These are phyloP conservation scores for Hamamelis virginiana DNA, from an alignment of 164 flowering plant genomes.

Conservation along the genomic window DNA sequence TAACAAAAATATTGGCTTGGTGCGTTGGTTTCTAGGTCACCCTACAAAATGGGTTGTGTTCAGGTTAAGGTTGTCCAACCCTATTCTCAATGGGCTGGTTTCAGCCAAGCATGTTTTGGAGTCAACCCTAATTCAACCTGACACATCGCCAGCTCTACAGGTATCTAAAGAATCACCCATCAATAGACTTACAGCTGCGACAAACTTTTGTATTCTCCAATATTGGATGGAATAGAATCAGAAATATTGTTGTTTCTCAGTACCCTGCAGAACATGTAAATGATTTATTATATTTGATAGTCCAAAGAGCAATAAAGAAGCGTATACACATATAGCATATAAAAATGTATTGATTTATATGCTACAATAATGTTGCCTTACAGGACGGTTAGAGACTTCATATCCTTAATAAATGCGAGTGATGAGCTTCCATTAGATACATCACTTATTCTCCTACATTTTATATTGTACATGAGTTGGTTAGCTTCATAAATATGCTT, in stretches of 20 bases:
- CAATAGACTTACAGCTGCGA: conserved; percentile 45
- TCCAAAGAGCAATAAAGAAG: neutral
- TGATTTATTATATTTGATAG: neutral
- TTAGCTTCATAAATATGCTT: conserved; percentile 4
- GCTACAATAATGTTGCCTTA: conserved; percentile 23
- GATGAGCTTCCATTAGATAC: conserved; percentile 64
- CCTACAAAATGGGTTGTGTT: too few relatives aligned
- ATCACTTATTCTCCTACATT: conserved; percentile 62
- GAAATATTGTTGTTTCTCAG: conserved; percentile 62
- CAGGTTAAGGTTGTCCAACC: too few relatives aligned
- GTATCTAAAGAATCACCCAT: neutral
- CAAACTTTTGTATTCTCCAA: conserved; percentile 43
- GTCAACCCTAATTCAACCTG: neutral
- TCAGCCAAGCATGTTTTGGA: neutral
- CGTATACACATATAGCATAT: too few relatives aligned
- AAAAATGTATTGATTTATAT: too few relatives aligned
- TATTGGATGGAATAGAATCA: conserved; percentile 51
- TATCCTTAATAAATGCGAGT: conserved; percentile 44
- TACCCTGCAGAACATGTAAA: conserved; percentile 33
- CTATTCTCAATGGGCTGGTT: too few relatives aligned
- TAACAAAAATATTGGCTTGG: too few relatives aligned
- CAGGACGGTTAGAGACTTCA: conserved; percentile 49
- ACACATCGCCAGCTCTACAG: neutral
- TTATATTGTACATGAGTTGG: neutral
- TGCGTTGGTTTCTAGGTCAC: too few relatives aligned